Percentiles rank a stretch among this genome's conserved stretches.
These are phyloP conservation scores for Aspergillus kassunensis DNA, from an alignment of 495 filamentous ascomycete genomes.

Conservation along the genomic window DNA sequence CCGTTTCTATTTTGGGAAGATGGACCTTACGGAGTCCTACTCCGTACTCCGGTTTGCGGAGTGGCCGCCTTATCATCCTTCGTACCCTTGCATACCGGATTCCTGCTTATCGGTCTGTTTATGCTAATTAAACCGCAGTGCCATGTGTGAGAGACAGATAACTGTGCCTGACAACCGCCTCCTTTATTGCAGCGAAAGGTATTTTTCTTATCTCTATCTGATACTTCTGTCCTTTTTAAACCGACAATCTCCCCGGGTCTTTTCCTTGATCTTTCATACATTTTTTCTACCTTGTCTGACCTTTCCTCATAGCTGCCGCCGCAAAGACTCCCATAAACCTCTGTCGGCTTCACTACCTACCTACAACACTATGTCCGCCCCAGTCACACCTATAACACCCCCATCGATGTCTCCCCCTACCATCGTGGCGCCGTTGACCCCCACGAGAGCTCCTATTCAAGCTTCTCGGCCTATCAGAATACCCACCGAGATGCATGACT, in stretches of 20 bases:
- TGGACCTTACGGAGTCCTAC: too few relatives aligned
- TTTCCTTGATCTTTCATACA: neutral
- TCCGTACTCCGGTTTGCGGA: too few relatives aligned
- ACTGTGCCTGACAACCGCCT: constrained; percentile 58
- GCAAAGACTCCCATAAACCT: constrained; percentile 49
- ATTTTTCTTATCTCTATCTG: constrained; percentile 20
- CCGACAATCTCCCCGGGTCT: neutral
- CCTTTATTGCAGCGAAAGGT: constrained; percentile 56
- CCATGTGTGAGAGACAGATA: constrained; percentile 66
- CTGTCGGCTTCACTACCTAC: constrained; percentile 40
- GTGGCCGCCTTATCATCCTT: constrained; percentile 11
- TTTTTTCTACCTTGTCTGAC: constrained; percentile 6
- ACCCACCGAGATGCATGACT: constrained; percentile 35
- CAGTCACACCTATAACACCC: constrained; percentile 30
- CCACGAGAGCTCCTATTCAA: constrained; percentile 31
- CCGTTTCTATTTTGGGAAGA: neutral
- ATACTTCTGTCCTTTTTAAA: constrained; percentile 6
- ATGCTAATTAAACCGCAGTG: constrained; percentile 39
- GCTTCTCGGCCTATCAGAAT: constrained; percentile 34
- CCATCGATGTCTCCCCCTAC: constrained; percentile 37
- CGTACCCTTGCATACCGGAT: constrained; percentile 23
- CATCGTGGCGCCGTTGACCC: constrained; percentile 43
- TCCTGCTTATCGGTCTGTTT: constrained; percentile 19
- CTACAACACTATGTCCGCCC: constrained; percentile 21
- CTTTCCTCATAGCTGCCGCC: constrained; percentile 40